These are phyloP conservation scores for Suillus fuscotomentosus DNA, from an alignment of 768 basidiomycete species.

Conservation along the genomic window DNA sequence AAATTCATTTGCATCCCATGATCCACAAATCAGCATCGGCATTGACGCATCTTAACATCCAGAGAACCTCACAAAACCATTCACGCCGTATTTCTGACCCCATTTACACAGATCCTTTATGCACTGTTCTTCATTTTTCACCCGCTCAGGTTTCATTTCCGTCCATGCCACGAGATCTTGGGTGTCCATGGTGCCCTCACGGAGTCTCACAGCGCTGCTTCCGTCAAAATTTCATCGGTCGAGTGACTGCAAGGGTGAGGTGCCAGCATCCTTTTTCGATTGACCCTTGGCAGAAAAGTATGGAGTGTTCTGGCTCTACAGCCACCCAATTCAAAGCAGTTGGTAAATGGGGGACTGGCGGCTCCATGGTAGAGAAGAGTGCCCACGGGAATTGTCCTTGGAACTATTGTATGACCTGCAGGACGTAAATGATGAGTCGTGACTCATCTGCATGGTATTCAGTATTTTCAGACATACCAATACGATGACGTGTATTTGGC, in stretches of 20 bases:
- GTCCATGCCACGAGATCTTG: conserved; percentile 39
- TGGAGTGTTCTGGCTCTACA: conserved; percentile 36
- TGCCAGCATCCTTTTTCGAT: conserved; percentile 25
- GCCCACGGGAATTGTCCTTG: conserved; percentile 32
- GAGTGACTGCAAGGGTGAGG: conserved; percentile 26
- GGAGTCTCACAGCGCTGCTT: conserved; percentile 28
- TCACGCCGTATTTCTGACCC: conserved; percentile 29
- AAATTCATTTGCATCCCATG: conserved; percentile 51
- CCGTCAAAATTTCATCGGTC: conserved; percentile 32
- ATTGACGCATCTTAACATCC: background rate
- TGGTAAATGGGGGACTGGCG: conserved; percentile 10
- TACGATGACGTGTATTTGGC: conserved; percentile 36
- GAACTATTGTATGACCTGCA: conserved; percentile 31
- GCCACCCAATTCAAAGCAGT: conserved; percentile 26
- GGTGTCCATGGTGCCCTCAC: conserved; percentile 30
- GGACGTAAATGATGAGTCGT: background rate
- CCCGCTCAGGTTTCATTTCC: conserved; percentile 15
- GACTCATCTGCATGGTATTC: background rate
- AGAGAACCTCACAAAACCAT: conserved; percentile 32
- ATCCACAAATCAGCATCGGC: background rate
- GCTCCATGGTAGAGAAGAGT: conserved; percentile 37
- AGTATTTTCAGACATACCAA: conserved; percentile 18
- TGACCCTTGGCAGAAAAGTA: conserved; percentile 30
- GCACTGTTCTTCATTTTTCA: conserved; percentile 21
- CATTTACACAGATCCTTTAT: conserved; percentile 32